Evolutionary conservation across 306 rosid genomes (phyloP).

Genomic region (Vigna hirtella): DNA sequence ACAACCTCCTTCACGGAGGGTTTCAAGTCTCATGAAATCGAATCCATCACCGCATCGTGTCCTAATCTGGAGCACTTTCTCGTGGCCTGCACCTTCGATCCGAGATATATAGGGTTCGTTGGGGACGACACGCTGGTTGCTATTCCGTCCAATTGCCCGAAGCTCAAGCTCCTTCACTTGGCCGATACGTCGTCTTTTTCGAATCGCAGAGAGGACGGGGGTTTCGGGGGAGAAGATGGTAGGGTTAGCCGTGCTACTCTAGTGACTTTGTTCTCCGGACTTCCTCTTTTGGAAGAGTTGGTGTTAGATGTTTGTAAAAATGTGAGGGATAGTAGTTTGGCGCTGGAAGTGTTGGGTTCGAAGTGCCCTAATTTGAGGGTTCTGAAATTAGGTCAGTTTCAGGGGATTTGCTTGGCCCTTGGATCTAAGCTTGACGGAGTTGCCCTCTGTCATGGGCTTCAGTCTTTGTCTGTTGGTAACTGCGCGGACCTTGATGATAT

Average conservation of each 20-base stretch:
- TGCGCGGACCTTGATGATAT: conserved; percentile 82
- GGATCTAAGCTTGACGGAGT: conserved; percentile 83
- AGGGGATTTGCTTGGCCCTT: conserved; percentile 74
- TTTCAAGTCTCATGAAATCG: conserved; percentile 66
- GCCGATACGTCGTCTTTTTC: conserved; percentile 71
- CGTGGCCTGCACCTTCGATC: conserved; percentile 81
- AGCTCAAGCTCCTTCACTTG: conserved; percentile 72
- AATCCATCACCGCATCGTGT: conserved; percentile 65
- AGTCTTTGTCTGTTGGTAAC: conserved; percentile 67
- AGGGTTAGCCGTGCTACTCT: conserved; percentile 61
- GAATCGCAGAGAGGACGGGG: conserved; percentile 66
- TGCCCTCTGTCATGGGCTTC: conserved; percentile 78
- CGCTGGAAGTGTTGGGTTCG: conserved; percentile 71
- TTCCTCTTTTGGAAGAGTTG: conserved; percentile 78
- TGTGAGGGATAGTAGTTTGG: conserved; percentile 70
- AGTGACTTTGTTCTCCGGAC: conserved; percentile 69
- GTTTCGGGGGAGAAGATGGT: conserved; percentile 66
- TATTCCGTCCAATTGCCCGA: conserved; percentile 67
- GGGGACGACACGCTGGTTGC: conserved; percentile 72
- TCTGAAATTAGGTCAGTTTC: conserved; percentile 83
- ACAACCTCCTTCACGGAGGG: conserved; percentile 78
- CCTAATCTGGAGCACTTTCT: conserved; percentile 74
- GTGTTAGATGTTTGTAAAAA: conserved; percentile 84
- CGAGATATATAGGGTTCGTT: conserved; percentile 75
- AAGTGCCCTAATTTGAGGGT: conserved; percentile 71